Evolutionary conservation across 2,329 filamentous ascomycete genomes (phyloP), one percentile per base, ranked within the genome.

Genomic region (Cyphellophora europaea): DNA sequence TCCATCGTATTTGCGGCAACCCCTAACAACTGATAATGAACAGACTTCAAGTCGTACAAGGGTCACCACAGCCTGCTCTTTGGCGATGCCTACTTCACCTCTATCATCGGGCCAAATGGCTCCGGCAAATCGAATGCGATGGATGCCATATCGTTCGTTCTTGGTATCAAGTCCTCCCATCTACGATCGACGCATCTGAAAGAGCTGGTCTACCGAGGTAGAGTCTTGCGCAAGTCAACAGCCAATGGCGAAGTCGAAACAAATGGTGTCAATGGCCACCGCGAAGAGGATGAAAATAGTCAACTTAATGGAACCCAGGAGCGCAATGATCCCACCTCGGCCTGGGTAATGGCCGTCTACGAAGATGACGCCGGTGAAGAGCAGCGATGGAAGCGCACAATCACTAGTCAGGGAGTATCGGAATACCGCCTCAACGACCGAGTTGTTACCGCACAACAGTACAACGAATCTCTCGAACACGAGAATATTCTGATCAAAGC

Each of bases 31-130:
- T 60, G 41, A 55, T 35, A 21, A 32, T 37, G 30, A 14, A 32
- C 53, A 91, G 84, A 98, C 68, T 98, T 98, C 77, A 98, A 98
- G 67, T 96, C 91, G 51, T 98, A 98, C 69, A 94, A 94, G 62
- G 91, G 88, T 39, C 88, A 95, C 53, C 91, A 98, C 66, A 80
- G 77, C 41, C 77, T 98, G 29, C 76, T 95, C 35, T 95, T 98
- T 53, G 89, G 89, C 54, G 89, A 98, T 66, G 93, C 88, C 2
- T 96, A 95, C 63, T 98, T 98, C 62, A 98, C 91, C 32, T 98
- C 91, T 27, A 95, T 98, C 55, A 96, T 98, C 55, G 91, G 93
- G 5, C 91, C 91, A 57, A 98, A 98, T 88, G 91, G 91, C 68
- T 96, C 91, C 21, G 91, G 91, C 47, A 98, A 98, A 63, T 98